Percentiles rank a stretch among this genome's conserved stretches.
Conservation (phyloP, 768 basidiomycete genomes). For the Tephrocybe sp. region DNA sequence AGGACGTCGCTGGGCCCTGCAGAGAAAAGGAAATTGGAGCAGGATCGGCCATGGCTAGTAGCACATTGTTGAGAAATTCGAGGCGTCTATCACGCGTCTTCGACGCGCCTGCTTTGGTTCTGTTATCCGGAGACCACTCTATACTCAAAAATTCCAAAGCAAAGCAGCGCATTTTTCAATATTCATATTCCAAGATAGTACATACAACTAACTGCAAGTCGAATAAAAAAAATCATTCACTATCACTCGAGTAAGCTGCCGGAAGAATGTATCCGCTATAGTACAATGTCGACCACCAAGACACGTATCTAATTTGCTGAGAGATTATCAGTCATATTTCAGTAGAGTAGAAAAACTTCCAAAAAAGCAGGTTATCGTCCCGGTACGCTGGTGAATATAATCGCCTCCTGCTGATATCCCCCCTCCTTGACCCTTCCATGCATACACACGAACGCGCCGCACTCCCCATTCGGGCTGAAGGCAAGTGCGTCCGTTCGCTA, state of each 20-base stretch:
- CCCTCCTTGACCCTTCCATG: conserved; percentile 5
- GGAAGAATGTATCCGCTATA: conserved; percentile 16
- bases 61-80: conserved; percentile 6
- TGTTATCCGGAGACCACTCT: neutral
- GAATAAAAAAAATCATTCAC: neutral
- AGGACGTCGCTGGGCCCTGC: conserved; percentile 42
- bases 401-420: conserved; percentile 12
- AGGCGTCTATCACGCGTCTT: conserved; percentile 7
- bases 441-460: conserved; percentile 4
- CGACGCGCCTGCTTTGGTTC: conserved; percentile 10
- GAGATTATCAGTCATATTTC: conserved; percentile 18
- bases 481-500: neutral
- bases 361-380: conserved; percentile 18
- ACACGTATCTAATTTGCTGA: conserved; percentile 13
- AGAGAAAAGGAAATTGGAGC: conserved; percentile 35
- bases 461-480: conserved; percentile 3
- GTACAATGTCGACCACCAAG: conserved; percentile 16
- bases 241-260: conserved; percentile 3
- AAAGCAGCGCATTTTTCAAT: neutral
- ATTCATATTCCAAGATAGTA: conserved; percentile 9
- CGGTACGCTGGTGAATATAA: conserved; percentile 14
- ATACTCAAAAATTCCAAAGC: neutral
- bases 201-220: no score
- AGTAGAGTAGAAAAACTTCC: conserved; percentile 13
- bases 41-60: conserved; percentile 5